Evolutionary conservation across 1,139 yeast species (phyloP), one percentile per base, ranked within the genome.

Genomic region (Debaryomyces sp.): DNA sequence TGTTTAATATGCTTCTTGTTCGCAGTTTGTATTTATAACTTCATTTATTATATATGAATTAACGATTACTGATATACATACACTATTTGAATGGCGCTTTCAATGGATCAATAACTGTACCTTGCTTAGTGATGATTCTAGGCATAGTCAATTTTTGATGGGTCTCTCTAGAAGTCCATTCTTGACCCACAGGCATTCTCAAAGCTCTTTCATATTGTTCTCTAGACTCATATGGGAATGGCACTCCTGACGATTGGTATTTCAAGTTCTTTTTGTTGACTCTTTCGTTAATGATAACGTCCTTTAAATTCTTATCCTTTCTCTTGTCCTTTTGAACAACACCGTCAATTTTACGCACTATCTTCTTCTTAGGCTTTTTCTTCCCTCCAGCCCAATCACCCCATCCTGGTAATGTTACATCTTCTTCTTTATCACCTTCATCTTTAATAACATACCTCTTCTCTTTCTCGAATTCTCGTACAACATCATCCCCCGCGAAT

Each of bases 131-230:
- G 54, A 89, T 77, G 41, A 94, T 85, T 61, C 89, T 80, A 42
- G 99, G 99, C 83, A 89, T 91, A 51, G 95, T 89, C 58, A 89
- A 73, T 64, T 83, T 83, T 73, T 91, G 96, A 72, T 89, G 96
- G 2, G 96, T 84, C 48, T 84, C 88, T 61, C 91, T 82, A 10
- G 96, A 82, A 4, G 95, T 85, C 98, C 98, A 94, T 71, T 94
- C 97, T 68, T 89, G 96, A 29, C 99, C 99, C 53, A 94, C 75
- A n/a, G 99, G 98, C 91, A 91, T 87, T 63, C 96, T 81, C 60
- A 94, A 75, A 3, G 96, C 85, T 63, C 96, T 81, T 68, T 94
- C 99, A 67, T 94, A 95, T 70, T 94, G 98, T 64, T 91, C 99
- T 62, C 87, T 80, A 51, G 87, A 87, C 69, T 94, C 97, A 66